A percentile compares a stretch with the other conserved stretches of the same genome.
phyloP scores from a whole-genome alignment of 129 eudicot species.

The Lactuca sativa region DNA sequence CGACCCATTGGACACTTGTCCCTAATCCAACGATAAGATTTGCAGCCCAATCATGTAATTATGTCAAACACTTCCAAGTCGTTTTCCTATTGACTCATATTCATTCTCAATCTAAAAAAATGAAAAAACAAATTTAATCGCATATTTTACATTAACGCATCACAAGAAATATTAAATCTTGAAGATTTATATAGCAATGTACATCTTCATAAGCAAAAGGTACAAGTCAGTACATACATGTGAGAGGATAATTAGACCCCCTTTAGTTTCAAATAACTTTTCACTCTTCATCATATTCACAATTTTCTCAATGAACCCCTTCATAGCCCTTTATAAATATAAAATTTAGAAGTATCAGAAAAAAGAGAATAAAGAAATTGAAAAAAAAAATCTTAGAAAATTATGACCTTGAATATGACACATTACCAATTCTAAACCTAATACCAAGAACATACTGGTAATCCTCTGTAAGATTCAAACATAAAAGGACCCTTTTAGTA shows the following conservation, averaged over 20 bases:
- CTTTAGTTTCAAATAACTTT: constrained; percentile 77
- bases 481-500: constrained; percentile 11
- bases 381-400: constrained; percentile 48
- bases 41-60: constrained; percentile 94
- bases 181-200: constrained; percentile 6
- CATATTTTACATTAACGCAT: neutral
- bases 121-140: constrained; percentile 7
- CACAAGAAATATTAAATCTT: neutral
- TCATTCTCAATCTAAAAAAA: constrained; percentile 85
- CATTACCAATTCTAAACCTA: constrained; percentile 88
- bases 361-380: neutral
- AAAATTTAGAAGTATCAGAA: neutral
- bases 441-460: constrained; percentile 90
- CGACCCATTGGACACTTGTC: constrained; percentile 97
- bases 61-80: constrained; percentile 68
- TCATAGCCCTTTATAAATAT: constrained; percentile 61
- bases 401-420: constrained; percentile 71
- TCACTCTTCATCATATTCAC: constrained; percentile 90
- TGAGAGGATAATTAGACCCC: constrained; percentile 90
- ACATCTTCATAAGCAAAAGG: constrained; percentile 26
- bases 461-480: constrained; percentile 58
- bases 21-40: constrained; percentile 78
- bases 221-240: constrained; percentile 54
- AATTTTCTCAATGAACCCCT: constrained; percentile 67
- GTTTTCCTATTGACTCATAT: constrained; percentile 69